These are phyloP conservation scores for Pisolithus thermaeus DNA, from an alignment of 1,284 basidiomycete genomes.

Conservation along the genomic window DNA sequence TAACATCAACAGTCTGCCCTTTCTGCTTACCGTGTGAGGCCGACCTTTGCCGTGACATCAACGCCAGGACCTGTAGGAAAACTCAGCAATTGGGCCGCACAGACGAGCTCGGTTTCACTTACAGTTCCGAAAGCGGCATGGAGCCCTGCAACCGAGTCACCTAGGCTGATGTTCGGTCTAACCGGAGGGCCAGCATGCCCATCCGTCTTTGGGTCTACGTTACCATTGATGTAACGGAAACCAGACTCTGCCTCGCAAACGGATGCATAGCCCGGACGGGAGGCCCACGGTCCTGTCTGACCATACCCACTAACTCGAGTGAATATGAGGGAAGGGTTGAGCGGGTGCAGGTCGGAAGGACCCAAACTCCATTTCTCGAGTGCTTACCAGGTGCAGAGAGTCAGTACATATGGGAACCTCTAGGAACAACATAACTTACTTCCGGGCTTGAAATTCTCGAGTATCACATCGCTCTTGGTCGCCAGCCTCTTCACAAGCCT, in stretches of 20 bases:
- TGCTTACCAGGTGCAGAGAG: slow-evolving; percentile 31
- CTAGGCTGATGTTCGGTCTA: slow-evolving; percentile 64
- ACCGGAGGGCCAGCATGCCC: slow-evolving; percentile 55
- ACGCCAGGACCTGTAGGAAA: slow-evolving; percentile 55
- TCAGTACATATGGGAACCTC: not conserved
- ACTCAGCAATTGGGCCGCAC: not conserved
- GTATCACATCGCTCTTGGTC: slow-evolving; percentile 53
- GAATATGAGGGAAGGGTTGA: slow-evolving; percentile 62
- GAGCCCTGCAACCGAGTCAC: slow-evolving; percentile 64
- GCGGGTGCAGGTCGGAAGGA: slow-evolving; percentile 46
- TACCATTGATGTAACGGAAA: slow-evolving; percentile 67
- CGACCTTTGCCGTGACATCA: slow-evolving; percentile 48
- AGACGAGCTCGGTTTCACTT: slow-evolving; percentile 12
- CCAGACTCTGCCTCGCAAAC: slow-evolving; percentile 72
- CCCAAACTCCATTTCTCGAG: slow-evolving; percentile 66
- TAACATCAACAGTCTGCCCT: slow-evolving; percentile 65
- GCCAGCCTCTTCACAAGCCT: slow-evolving; percentile 62
- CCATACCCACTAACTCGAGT: slow-evolving; percentile 71
- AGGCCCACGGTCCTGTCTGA: slow-evolving; percentile 67
- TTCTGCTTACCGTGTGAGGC: slow-evolving; percentile 30
- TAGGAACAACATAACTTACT: slow-evolving; percentile 38
- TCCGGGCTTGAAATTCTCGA: slow-evolving; percentile 71
- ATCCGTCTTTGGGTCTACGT: slow-evolving; percentile 48
- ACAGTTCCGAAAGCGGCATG: slow-evolving; percentile 72
- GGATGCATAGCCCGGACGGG: slow-evolving; percentile 62